Evolutionary conservation across 1,284 basidiomycete genomes (phyloP).

Genomic region (Cerrena zonata): DNA sequence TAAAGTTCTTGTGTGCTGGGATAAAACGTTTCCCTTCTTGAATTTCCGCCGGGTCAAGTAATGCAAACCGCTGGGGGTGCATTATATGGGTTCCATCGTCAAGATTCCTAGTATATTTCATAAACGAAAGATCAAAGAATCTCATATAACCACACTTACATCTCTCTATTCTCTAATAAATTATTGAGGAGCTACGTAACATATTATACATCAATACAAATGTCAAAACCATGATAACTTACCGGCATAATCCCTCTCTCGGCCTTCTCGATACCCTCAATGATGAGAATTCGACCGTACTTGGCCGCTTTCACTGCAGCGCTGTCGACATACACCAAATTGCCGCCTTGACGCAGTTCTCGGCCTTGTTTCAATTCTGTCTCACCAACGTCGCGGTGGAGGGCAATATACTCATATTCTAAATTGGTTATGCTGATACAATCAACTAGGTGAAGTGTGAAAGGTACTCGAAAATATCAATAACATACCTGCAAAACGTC

Average conservation of each 20-base stretch:
- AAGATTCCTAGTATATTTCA: slow-evolving; percentile 49
- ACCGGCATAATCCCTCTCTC: slow-evolving; percentile 51
- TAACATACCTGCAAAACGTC: slow-evolving; percentile 54
- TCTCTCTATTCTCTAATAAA: slow-evolving; percentile 61
- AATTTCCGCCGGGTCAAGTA: slow-evolving; percentile 33
- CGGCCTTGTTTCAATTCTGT: slow-evolving; percentile 66
- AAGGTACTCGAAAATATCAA: background rate
- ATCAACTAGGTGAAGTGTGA: background rate
- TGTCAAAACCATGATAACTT: too few species aligned
- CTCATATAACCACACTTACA: too few species aligned
- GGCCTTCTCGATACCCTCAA: slow-evolving; percentile 66
- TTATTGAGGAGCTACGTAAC: slow-evolving; percentile 61
- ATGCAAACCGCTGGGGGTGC: slow-evolving; percentile 51
- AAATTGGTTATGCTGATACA: slow-evolving; percentile 48
- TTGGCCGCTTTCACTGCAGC: slow-evolving; percentile 63
- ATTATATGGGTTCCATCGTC: slow-evolving; percentile 71
- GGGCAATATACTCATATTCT: slow-evolving; percentile 61
- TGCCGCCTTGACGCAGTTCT: slow-evolving; percentile 55
- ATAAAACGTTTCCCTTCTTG: slow-evolving; percentile 41
- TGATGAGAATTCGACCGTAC: slow-evolving; percentile 55
- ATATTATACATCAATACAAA: too few species aligned
- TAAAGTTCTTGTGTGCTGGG: slow-evolving; percentile 57
- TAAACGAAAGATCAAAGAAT: too few species aligned
- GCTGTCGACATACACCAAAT: slow-evolving; percentile 59
- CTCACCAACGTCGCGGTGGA: slow-evolving; percentile 65